These are phyloP conservation scores for Fraxinus greggii DNA, from an alignment of 305 asterid genomes.

Conservation along the genomic window DNA sequence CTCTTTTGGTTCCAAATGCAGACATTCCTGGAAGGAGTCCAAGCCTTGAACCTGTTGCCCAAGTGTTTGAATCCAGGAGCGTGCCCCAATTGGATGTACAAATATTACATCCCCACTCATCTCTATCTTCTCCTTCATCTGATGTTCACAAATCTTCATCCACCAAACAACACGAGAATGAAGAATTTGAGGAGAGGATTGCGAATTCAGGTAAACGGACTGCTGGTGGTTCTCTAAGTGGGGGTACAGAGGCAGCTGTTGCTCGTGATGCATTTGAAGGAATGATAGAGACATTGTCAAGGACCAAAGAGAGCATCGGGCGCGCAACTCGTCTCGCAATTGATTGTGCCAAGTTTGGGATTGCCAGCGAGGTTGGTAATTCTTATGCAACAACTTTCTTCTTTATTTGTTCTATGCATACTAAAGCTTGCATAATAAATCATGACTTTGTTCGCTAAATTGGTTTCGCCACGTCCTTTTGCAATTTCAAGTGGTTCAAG, in stretches of 20 bases:
- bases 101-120: slow-evolving; percentile 33
- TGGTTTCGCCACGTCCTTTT: background rate
- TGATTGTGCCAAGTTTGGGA: slow-evolving; percentile 91
- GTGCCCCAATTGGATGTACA: slow-evolving; percentile 41
- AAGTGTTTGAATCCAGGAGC: slow-evolving; percentile 48
- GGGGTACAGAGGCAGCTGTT: slow-evolving; percentile 91
- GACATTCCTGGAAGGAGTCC: slow-evolving; percentile 49
- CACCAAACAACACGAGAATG: slow-evolving; percentile 53
- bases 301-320: slow-evolving; percentile 95
- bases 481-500: background rate
- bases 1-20: slow-evolving; percentile 36
- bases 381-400: slow-evolving; percentile 18
- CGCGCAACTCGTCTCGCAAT: slow-evolving; percentile 97
- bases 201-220: slow-evolving; percentile 55
- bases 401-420: background rate
- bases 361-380: slow-evolving; percentile 72
- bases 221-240: slow-evolving; percentile 70
- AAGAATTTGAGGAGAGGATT: slow-evolving; percentile 67
- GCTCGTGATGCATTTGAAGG: slow-evolving; percentile 99
- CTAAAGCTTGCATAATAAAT: background rate
- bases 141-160: slow-evolving; percentile 49
- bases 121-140: slow-evolving; percentile 43
- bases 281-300: slow-evolving; percentile 92
- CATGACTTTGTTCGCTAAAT: slow-evolving; percentile 8
- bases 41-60: slow-evolving; percentile 44